A percentile compares a stretch with the other conserved stretches of the same genome.
Conservation (phyloP, 805 yeast genomes). For the Candida chilensis region DNA sequence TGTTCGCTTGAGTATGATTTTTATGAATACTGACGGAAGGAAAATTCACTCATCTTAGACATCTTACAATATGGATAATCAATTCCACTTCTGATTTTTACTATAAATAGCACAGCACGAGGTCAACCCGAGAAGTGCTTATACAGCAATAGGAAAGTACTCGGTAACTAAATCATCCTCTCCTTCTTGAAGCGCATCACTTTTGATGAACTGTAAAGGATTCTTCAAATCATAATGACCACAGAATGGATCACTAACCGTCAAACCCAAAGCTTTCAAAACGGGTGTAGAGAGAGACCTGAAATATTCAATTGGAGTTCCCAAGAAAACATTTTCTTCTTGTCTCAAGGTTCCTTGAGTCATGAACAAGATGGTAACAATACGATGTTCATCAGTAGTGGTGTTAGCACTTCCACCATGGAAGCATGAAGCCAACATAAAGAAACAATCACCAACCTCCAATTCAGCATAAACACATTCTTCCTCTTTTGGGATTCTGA, state of each 20-base stretch:
- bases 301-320: slow-evolving; percentile 7
- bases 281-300: slow-evolving; percentile 5
- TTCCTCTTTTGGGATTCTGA: slow-evolving; percentile 12
- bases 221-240: slow-evolving; percentile 8
- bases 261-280: slow-evolving; percentile 6
- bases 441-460: slow-evolving; percentile 13
- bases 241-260: slow-evolving; percentile 8
- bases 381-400: slow-evolving; percentile 10
- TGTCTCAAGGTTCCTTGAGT: slow-evolving; percentile 12
- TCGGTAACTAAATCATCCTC: too few species aligned
- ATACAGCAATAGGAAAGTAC: too few species aligned
- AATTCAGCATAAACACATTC: slow-evolving; percentile 10
- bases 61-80: too few species aligned
- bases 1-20: too few species aligned
- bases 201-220: too few species aligned
- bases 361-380: slow-evolving; percentile 10
- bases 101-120: too few species aligned
- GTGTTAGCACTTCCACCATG: slow-evolving; percentile 15
- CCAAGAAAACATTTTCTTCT: slow-evolving; percentile 14
- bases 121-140: too few species aligned
- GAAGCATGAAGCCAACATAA: slow-evolving; percentile 12
- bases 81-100: too few species aligned
- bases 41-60: too few species aligned
- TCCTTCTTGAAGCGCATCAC: too few species aligned
- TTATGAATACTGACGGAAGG: too few species aligned